These are phyloP conservation scores for Myriosclerotinia curreyana DNA, from an alignment of 2,329 filamentous ascomycete species.

Conservation along the genomic window DNA sequence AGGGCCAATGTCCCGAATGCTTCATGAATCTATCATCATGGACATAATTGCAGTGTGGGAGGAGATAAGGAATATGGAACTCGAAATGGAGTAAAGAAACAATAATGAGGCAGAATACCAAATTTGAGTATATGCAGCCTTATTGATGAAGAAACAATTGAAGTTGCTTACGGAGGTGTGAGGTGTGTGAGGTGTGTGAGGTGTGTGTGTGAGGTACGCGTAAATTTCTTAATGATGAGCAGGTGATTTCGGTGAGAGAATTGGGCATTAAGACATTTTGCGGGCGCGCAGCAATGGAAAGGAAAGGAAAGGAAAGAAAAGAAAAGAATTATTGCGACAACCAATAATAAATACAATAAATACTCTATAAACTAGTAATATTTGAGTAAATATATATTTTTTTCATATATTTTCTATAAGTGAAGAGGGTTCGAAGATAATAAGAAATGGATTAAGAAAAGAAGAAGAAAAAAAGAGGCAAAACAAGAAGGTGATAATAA, in stretches of 20 bases:
- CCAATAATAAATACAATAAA: too few relatives aligned
- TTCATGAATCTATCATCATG: neutral
- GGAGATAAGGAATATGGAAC: neutral
- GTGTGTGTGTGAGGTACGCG: slow-evolving; percentile 5
- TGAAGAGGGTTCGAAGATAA: too few relatives aligned
- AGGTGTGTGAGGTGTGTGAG: too few relatives aligned
- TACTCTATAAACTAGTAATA: too few relatives aligned
- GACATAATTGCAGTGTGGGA: neutral
- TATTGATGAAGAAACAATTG: too few relatives aligned
- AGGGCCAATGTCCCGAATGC: slow-evolving; percentile 10
- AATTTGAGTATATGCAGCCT: neutral
- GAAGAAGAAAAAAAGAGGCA: too few relatives aligned
- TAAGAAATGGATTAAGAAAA: too few relatives aligned
- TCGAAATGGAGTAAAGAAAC: neutral
- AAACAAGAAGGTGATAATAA: too few relatives aligned
- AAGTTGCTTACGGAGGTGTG: too few relatives aligned
- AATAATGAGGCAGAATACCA: neutral
- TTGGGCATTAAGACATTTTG: slow-evolving; percentile 4
- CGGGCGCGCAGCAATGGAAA: neutral
- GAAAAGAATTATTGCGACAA: too few relatives aligned
- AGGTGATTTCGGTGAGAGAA: slow-evolving; percentile 20
- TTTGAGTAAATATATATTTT: too few relatives aligned
- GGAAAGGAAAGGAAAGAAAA: neutral
- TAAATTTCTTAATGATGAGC: neutral
- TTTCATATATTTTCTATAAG: too few relatives aligned